Conservation (phyloP, 768 basidiomycete genomes). For the Asterophora parasitica region DNA sequence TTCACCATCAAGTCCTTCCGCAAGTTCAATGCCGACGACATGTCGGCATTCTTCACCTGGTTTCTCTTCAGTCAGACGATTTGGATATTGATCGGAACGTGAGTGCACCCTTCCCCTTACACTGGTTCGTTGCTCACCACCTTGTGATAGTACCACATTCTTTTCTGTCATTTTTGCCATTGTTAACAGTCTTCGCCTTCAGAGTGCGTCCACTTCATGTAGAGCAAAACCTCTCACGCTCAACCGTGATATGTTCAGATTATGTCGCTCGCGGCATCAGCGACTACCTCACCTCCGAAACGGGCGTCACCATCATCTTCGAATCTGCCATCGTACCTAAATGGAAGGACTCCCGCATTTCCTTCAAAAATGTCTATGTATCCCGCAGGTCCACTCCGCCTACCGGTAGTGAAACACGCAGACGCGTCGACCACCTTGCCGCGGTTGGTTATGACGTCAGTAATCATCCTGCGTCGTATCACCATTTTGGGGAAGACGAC, state of each 20-base stretch:
- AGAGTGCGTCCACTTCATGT: slow-evolving; percentile 46
- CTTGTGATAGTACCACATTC: slow-evolving; percentile 75
- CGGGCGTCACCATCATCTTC: slow-evolving; percentile 91
- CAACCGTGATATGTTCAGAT: slow-evolving; percentile 37
- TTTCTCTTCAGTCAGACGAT: slow-evolving; percentile 93
- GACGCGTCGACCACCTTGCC: slow-evolving; percentile 41
- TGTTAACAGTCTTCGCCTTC: slow-evolving; percentile 79
- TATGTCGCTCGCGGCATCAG: slow-evolving; percentile 86
- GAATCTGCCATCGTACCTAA: slow-evolving; percentile 98
- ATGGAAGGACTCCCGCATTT: slow-evolving; percentile 93
- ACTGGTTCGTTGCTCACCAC: neutral
- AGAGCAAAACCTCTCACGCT: neutral
- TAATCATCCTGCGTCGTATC: slow-evolving; percentile 62
- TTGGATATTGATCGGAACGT: slow-evolving; percentile 96
- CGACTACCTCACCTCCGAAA: slow-evolving; percentile 89
- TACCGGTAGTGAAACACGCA: slow-evolving; percentile 12
- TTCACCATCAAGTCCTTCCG: slow-evolving; percentile 93
- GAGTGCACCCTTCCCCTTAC: slow-evolving; percentile 28
- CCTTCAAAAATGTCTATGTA: slow-evolving; percentile 95
- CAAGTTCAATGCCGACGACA: slow-evolving; percentile 93
- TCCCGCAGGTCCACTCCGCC: slow-evolving; percentile 62
- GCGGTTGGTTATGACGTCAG: slow-evolving; percentile 74
- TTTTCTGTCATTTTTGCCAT: slow-evolving; percentile 90
- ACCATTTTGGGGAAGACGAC: slow-evolving; percentile 49
- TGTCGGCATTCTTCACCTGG: slow-evolving; percentile 94